Percentiles rank a stretch among this genome's conserved stretches.
Conservation (phyloP, 2,329 filamentous ascomycete species). For the Emmonsia crescens region DNA sequence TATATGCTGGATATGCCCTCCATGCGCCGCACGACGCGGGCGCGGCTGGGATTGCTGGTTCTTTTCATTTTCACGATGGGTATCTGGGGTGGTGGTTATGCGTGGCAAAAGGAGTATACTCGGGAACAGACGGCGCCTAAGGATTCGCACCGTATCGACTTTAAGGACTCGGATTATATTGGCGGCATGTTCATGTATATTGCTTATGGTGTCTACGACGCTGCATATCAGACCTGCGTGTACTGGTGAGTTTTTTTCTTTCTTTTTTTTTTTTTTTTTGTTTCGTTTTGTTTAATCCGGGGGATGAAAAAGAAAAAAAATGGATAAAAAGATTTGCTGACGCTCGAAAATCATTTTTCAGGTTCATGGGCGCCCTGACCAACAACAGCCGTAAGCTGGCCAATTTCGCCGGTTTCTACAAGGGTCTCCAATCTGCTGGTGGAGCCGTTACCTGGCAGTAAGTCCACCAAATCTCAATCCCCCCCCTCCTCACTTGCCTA, state of each 20-base stretch:
- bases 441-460: slow-evolving; percentile 48
- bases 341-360: slow-evolving; percentile 20
- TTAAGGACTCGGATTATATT: slow-evolving; percentile 49
- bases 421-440: slow-evolving; percentile 80
- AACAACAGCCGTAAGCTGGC: slow-evolving; percentile 88
- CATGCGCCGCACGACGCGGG: slow-evolving; percentile 55
- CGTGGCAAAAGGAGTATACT: slow-evolving; percentile 55
- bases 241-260: slow-evolving; percentile 56
- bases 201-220: slow-evolving; percentile 83
- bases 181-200: slow-evolving; percentile 83
- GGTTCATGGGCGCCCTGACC: slow-evolving; percentile 84
- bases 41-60: slow-evolving; percentile 50
- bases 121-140: slow-evolving; percentile 27
- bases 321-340: slow-evolving; percentile 1
- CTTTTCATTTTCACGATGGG: slow-evolving; percentile 62
- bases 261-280: not conserved
- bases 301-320: too few relatives aligned
- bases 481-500: not conserved
- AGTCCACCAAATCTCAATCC: slow-evolving; percentile 11
- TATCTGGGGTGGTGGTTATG: slow-evolving; percentile 76
- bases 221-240: slow-evolving; percentile 76
- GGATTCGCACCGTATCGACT: slow-evolving; percentile 20
- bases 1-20: slow-evolving; percentile 53
- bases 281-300: not conserved
- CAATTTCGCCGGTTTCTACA: slow-evolving; percentile 87